Evolutionary conservation across 176 grass and related monocot genomes (phyloP).

Genomic region (Bromus sterilis): DNA sequence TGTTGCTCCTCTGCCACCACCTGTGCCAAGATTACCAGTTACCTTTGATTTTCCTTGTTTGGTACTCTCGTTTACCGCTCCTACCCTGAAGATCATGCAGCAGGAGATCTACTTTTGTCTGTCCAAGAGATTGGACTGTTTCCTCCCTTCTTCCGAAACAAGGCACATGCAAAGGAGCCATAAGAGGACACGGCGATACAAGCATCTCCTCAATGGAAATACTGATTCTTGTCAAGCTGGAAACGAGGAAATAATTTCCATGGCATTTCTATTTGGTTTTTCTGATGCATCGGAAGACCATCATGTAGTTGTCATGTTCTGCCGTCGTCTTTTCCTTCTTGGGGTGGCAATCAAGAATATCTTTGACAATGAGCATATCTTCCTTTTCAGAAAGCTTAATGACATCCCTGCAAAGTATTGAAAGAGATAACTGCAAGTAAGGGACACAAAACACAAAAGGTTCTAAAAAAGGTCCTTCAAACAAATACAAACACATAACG

Average conservation of each 20-base stretch:
- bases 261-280: neutral
- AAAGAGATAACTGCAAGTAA: neutral
- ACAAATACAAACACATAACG: neutral
- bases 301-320: conserved; percentile 29
- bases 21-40: conserved; percentile 1
- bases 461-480: neutral
- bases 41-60: neutral
- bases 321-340: conserved; percentile 35
- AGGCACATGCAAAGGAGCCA: too few relatives aligned
- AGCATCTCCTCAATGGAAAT: too few relatives aligned
- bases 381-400: conserved; percentile 19
- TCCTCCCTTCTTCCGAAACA: too few relatives aligned
- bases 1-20: neutral
- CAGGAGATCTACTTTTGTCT: conserved; percentile 13
- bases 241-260: neutral
- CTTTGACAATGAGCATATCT: conserved; percentile 19
- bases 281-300: conserved; percentile 1
- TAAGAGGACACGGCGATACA: too few relatives aligned
- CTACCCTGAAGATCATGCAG: neutral
- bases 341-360: conserved; percentile 40
- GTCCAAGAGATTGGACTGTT: conserved; percentile 22
- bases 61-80: neutral
- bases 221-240: conserved; percentile 13
- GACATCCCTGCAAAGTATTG: conserved; percentile 18
- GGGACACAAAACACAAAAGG: neutral